Conservation (phyloP, 2,329 filamentous ascomycete species). For the Fusarium fujikuroi region DNA sequence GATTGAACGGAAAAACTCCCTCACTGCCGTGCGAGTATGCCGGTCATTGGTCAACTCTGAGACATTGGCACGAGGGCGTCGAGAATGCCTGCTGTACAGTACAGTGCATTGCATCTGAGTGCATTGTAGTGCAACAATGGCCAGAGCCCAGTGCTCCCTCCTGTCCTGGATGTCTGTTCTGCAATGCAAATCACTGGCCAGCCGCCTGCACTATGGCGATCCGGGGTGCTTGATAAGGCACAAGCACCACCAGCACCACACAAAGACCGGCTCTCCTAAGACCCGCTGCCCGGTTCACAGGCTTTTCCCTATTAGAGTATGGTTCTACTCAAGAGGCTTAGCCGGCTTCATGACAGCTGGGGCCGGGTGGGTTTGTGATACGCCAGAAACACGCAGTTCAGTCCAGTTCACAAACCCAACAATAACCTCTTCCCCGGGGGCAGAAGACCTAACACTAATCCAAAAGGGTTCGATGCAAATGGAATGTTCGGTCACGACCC, state of each 20-base stretch:
- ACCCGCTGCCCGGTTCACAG: conserved; percentile 23
- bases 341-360: conserved; percentile 41
- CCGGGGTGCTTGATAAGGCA: conserved; percentile 40
- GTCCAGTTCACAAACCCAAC: conserved; percentile 17
- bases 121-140: conserved; percentile 5
- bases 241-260: conserved; percentile 14
- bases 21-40: conserved; percentile 28
- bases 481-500: conserved; percentile 27
- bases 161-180: not conserved
- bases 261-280: conserved; percentile 21
- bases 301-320: conserved; percentile 29
- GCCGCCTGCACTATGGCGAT: conserved; percentile 40
- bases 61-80: conserved; percentile 24
- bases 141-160: conserved; percentile 3
- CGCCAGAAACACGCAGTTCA: conserved; percentile 18
- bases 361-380: conserved; percentile 30
- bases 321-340: conserved; percentile 27
- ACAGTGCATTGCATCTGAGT: not conserved
- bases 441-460: conserved; percentile 39
- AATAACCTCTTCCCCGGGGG: conserved; percentile 13
- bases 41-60: conserved; percentile 18
- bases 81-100: not conserved
- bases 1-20: conserved; percentile 14
- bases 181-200: conserved; percentile 3
- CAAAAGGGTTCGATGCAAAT: conserved; percentile 16